Evolutionary conservation across 2,329 filamentous ascomycete genomes (phyloP).

Genomic region (Neonectria faginata): DNA sequence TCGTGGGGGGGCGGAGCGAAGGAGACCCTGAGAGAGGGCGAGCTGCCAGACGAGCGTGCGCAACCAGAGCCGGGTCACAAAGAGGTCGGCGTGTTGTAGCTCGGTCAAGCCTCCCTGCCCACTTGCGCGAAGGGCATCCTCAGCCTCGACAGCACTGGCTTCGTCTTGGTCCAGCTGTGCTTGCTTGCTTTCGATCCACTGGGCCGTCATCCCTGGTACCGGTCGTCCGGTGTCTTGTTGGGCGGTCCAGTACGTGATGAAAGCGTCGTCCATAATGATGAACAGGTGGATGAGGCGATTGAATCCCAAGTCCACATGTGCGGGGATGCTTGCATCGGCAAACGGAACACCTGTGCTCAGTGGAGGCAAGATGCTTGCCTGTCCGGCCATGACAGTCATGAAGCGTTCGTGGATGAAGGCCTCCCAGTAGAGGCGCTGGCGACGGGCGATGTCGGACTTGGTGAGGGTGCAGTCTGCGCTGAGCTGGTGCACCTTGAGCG

Average conservation of each 20-base stretch:
- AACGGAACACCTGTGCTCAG: constrained; percentile 48
- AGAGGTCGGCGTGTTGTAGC: constrained; percentile 56
- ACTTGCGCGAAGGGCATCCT: constrained; percentile 41
- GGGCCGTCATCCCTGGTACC: constrained; percentile 46
- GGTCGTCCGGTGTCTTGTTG: constrained; percentile 43
- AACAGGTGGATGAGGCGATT: constrained; percentile 54
- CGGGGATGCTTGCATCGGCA: constrained; percentile 50
- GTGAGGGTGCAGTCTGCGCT: constrained; percentile 27
- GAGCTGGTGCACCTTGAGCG: constrained; percentile 35
- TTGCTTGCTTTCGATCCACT: constrained; percentile 57
- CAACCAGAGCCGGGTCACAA: constrained; percentile 56
- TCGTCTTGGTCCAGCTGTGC: constrained; percentile 55
- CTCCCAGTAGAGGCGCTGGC: constrained; percentile 66
- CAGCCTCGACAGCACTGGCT: constrained; percentile 45
- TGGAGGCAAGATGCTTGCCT: constrained; percentile 51
- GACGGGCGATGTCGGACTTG: constrained; percentile 33
- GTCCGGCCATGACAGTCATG: constrained; percentile 63
- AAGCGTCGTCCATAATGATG: constrained; percentile 53
- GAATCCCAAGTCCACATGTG: constrained; percentile 53
- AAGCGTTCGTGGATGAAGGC: constrained; percentile 69
- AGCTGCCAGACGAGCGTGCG: constrained; percentile 57
- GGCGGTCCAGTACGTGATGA: constrained; percentile 53
- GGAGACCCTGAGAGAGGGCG: constrained; percentile 53
- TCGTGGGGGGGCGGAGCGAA: constrained; percentile 50
- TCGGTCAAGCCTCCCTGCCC: constrained; percentile 50